Evolutionary conservation across 2,329 filamentous ascomycete genomes (phyloP).

Genomic region (Scedosporium minutisporum): DNA sequence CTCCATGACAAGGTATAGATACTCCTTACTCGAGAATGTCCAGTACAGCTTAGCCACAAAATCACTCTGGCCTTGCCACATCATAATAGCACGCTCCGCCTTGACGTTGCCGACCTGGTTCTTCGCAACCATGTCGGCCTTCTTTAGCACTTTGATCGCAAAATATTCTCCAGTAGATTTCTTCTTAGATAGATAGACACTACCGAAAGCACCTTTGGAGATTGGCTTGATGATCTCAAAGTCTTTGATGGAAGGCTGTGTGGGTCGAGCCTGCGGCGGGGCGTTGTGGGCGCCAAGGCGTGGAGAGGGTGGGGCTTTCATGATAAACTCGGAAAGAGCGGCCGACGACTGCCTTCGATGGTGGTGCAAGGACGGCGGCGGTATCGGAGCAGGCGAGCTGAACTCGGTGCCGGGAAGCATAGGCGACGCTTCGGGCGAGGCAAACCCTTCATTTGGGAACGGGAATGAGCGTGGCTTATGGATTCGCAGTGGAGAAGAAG

Average conservation of each 20-base stretch:
- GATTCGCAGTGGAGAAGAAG: conserved; percentile 79
- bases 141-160: conserved; percentile 96
- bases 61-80: conserved; percentile 99
- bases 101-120: conserved; percentile 99
- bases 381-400: conserved; percentile 58
- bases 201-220: conserved; percentile 96
- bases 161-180: conserved; percentile 98
- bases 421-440: conserved; percentile 83
- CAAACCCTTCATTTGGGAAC: conserved; percentile 52
- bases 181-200: conserved; percentile 96
- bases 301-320: conserved; percentile 70
- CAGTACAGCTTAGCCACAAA: conserved; percentile 99
- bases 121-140: conserved; percentile 99
- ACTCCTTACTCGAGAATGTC: conserved; percentile 99
- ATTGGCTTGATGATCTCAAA: conserved; percentile 99
- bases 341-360: conserved; percentile 89
- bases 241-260: conserved; percentile 94
- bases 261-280: conserved; percentile 76
- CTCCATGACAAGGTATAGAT: conserved; percentile 97
- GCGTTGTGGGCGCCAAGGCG: conserved; percentile 65
- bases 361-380: conserved; percentile 36
- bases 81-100: conserved; percentile 97
- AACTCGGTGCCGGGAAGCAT: conserved; percentile 77
- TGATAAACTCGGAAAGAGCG: conserved; percentile 60
- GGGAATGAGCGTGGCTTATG: conserved; percentile 63